These are phyloP conservation scores for Xylaria sp. DNA, from an alignment of 2,329 filamentous ascomycete genomes.

Conservation along the genomic window DNA sequence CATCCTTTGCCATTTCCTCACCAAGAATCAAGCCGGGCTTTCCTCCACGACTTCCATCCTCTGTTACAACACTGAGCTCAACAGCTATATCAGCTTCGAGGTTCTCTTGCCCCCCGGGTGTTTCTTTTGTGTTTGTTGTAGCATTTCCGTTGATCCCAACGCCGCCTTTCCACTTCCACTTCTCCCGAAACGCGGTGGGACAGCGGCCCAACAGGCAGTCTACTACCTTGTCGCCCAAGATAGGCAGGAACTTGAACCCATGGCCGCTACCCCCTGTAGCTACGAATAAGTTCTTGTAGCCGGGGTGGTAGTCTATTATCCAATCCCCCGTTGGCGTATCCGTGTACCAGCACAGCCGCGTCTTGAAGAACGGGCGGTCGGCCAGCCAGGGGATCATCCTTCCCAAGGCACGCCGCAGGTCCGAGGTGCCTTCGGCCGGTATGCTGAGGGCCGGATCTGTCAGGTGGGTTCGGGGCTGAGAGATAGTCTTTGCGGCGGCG, in stretches of 20 bases:
- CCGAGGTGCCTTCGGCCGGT: conserved; percentile 68
- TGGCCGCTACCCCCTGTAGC: conserved; percentile 73
- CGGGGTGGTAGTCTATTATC: conserved; percentile 75
- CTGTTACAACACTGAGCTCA: conserved; percentile 56
- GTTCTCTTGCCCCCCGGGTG: neutral
- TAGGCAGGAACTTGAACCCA: conserved; percentile 75
- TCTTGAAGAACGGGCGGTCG: conserved; percentile 68
- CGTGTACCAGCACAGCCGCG: conserved; percentile 79
- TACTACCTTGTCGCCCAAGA: conserved; percentile 70
- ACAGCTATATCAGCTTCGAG: conserved; percentile 42
- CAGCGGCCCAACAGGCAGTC: conserved; percentile 62
- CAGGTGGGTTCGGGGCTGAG: conserved; percentile 59
- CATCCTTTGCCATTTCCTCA: conserved; percentile 44
- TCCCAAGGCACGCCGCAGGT: conserved; percentile 69
- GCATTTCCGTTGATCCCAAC: neutral
- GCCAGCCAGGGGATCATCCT: conserved; percentile 68
- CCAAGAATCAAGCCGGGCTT: conserved; percentile 57
- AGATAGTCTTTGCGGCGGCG: conserved; percentile 42
- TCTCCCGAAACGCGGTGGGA: conserved; percentile 62
- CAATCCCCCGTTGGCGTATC: conserved; percentile 79
- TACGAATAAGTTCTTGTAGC: conserved; percentile 66
- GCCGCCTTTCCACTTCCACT: conserved; percentile 69
- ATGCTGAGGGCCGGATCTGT: conserved; percentile 61
- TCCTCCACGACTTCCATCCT: conserved; percentile 65
- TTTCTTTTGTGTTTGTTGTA: conserved; percentile 58